phyloP scores from a whole-genome alignment of 306 rosid genomes.

The Vigna nakashimae region DNA sequence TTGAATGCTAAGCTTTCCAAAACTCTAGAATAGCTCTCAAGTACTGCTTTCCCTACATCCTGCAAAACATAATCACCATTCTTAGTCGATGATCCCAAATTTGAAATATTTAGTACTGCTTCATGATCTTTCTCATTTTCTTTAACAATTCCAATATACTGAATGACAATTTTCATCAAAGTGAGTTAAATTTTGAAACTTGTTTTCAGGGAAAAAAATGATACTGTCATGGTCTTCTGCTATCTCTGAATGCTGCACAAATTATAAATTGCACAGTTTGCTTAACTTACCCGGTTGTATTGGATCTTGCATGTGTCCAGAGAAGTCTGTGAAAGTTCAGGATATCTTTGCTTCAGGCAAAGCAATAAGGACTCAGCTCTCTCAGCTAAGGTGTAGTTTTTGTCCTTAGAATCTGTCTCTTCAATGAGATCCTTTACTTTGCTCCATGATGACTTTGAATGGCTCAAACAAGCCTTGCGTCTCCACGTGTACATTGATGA shows the following conservation, averaged over 20 bases:
- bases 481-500: conserved; percentile 97
- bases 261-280: not conserved
- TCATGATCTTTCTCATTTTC: too few species aligned
- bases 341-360: conserved; percentile 86
- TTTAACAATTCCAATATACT: too few species aligned
- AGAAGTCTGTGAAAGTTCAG: conserved; percentile 94
- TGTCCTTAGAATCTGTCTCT: conserved; percentile 69
- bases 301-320: conserved; percentile 93
- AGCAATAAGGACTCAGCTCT: conserved; percentile 79
- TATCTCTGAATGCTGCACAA: conserved; percentile 19
- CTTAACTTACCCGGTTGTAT: conserved; percentile 66
- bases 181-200: too few species aligned
- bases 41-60: conserved; percentile 79
- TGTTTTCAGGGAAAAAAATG: not conserved
- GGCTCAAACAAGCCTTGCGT: conserved; percentile 81
- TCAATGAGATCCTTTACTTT: conserved; percentile 85
- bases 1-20: conserved; percentile 77
- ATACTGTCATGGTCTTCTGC: not conserved
- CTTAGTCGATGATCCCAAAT: too few species aligned
- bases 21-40: conserved; percentile 81
- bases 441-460: conserved; percentile 88
- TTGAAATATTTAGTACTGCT: too few species aligned
- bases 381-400: conserved; percentile 81
- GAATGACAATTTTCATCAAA: too few species aligned
- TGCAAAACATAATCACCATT: conserved; percentile 42